phyloP scores from a whole-genome alignment of 2,329 filamentous ascomycete genomes.

The Cadophora malorum region DNA sequence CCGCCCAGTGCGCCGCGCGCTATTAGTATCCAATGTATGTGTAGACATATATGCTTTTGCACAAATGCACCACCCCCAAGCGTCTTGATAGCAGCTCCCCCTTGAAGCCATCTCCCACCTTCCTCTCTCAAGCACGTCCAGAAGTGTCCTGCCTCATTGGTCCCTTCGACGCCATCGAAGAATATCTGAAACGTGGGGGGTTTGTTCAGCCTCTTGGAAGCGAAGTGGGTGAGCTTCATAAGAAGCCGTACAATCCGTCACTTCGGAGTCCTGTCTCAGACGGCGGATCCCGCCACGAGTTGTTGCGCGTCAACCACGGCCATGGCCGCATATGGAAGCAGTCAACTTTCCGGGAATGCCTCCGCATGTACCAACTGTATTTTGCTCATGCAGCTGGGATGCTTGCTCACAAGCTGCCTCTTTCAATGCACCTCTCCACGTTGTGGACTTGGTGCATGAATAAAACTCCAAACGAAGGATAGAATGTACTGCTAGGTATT shows the following conservation, averaged over 20 bases:
- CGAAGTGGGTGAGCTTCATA: not conserved
- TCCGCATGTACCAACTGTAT: not conserved
- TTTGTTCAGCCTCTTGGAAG: conserved; percentile 1
- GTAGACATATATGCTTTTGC: not conserved
- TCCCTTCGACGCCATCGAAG: not conserved
- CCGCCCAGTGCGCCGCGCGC: not conserved
- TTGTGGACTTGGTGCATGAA: no score
- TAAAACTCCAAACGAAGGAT: no score
- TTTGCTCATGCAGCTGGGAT: not conserved
- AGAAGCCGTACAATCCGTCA: not conserved
- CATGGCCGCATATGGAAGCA: not conserved
- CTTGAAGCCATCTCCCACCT: not conserved
- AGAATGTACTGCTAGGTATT: not conserved
- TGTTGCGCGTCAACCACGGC: not conserved
- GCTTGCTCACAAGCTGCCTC: not conserved
- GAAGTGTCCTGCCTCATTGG: not conserved
- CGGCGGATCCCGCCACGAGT: not conserved
- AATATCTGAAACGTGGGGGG: conserved; percentile 6
- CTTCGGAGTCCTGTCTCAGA: not conserved
- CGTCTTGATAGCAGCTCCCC: not conserved
- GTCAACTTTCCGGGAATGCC: not conserved
- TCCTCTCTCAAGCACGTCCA: not conserved
- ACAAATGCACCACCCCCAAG: not conserved
- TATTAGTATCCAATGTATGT: not conserved
- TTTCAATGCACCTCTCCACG: not conserved